Evolutionary conservation across 1,284 basidiomycete species (phyloP).

Genomic region (Microbotryum lychnidis-dioicae): DNA sequence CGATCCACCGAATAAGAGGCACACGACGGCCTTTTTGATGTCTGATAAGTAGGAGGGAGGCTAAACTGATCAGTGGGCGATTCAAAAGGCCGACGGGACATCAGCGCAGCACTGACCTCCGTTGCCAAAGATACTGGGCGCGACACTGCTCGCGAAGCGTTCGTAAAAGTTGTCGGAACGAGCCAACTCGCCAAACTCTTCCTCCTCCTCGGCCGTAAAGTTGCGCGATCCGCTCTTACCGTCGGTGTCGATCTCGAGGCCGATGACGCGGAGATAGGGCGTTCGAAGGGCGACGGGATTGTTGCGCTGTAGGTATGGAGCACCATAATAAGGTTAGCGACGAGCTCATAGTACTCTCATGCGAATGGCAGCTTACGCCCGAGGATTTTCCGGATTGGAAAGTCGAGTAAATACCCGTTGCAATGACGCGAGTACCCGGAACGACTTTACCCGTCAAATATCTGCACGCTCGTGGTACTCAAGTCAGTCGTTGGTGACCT

Average conservation of each 20-base stretch:
- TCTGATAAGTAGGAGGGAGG: constrained; percentile 48
- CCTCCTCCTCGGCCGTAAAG: constrained; percentile 93
- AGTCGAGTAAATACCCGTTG: constrained; percentile 94
- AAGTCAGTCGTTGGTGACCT: background rate
- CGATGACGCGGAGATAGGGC: constrained; percentile 87
- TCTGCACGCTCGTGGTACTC: constrained; percentile 25
- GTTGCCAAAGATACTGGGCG: constrained; percentile 94
- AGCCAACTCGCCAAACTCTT: constrained; percentile 82
- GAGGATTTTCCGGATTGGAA: constrained; percentile 76
- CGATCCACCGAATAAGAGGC: constrained; percentile 92
- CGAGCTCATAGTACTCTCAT: too few species aligned
- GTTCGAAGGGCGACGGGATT: constrained; percentile 73
- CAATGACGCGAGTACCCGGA: constrained; percentile 87
- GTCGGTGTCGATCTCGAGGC: constrained; percentile 75
- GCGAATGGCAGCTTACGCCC: constrained; percentile 17
- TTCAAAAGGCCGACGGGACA: background rate
- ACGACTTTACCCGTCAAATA: constrained; percentile 84
- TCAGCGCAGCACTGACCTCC: constrained; percentile 53
- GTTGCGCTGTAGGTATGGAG: constrained; percentile 40
- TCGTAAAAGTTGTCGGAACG: constrained; percentile 87
- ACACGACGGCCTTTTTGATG: constrained; percentile 96
- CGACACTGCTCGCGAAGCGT: constrained; percentile 86
- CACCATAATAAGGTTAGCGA: too few species aligned
- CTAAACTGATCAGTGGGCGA: background rate
- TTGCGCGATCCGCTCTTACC: constrained; percentile 54